Base-by-base conservation (phyloP, 2,329 filamentous ascomycete species). In the Aureobasidium sp. region DNA sequence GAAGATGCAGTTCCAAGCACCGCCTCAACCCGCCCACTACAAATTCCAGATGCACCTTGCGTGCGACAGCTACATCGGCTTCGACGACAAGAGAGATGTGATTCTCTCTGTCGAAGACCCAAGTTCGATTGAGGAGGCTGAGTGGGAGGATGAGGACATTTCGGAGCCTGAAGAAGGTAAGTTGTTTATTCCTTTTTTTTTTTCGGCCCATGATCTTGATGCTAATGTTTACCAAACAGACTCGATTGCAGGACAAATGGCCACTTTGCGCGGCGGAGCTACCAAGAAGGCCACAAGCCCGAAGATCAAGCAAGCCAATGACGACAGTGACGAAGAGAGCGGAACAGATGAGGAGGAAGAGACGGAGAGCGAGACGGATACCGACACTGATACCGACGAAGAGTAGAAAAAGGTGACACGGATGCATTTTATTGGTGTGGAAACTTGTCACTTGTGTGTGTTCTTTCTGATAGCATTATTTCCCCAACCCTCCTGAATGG, bases 141-240 rank as follows among this genome's bases (percentile, higher is more conserved):
- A 86, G 51, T 59, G 57, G 57, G 91, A 63, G 50, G 71, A 70
- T n/a, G 67, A 68, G 16, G 94, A 99, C 63, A 99, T 99, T 67
- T 96, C 90, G 72, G 94, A 99, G 74, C 94, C 95, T 39, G 94
- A 97, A 66, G 94, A 99, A 81, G 94, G 94, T 96, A 82, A 80
- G 87, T 80, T 50, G 14, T 34, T 16, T 25, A 9, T 14, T 10
- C 8, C 3, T 3, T 36, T 10, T 5, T 29, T 29, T 27, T 11
- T 27, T 3, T 8, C 7, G 13, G 21, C 21, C 21, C 5, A 34
- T 11, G 21, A 25, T 25, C 6, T 44, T 8, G 39, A n/a, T 36
- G 11, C 62, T 62, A 62, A 68, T 69, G 53, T 68, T 13, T n/a
- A 11, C 8, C 21, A 36, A 57, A 16, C 63, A 75, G 73, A 74